Conservation (phyloP, 2,329 filamentous ascomycete species). For the Curvularia spicifera region DNA sequence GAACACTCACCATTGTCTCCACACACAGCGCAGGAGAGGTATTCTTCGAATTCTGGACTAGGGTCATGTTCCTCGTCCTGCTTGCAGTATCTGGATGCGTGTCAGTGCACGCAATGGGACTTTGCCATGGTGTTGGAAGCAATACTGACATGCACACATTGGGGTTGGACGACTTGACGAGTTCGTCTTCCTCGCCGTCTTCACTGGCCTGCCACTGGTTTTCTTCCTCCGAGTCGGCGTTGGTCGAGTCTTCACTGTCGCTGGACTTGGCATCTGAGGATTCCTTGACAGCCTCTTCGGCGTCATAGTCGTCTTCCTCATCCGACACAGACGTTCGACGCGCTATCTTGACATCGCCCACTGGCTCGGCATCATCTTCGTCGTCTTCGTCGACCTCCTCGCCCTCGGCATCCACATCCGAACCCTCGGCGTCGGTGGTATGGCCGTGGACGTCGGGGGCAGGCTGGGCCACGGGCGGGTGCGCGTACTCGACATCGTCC, state of each 20-base stretch:
- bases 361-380: conserved; percentile 56
- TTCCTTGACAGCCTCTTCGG: conserved; percentile 50
- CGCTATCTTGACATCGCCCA: conserved; percentile 52
- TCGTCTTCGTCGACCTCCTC: conserved; percentile 58
- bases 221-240: conserved; percentile 62
- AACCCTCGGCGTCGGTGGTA: conserved; percentile 50
- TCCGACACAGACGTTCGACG: conserved; percentile 43
- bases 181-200: conserved; percentile 64
- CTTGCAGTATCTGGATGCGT: conserved; percentile 72
- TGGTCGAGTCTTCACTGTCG: conserved; percentile 50
- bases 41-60: conserved; percentile 79
- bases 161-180: conserved; percentile 55
- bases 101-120: conserved; percentile 19
- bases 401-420: conserved; percentile 52
- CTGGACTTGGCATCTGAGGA: conserved; percentile 47
- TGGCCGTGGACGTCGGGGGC: conserved; percentile 39
- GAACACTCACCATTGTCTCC: conserved; percentile 76
- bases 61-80: conserved; percentile 84
- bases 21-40: conserved; percentile 77
- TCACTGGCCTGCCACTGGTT: conserved; percentile 61
- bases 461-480: conserved; percentile 24
- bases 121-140: conserved; percentile 2
- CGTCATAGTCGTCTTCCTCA: conserved; percentile 50
- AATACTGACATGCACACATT: conserved; percentile 69
- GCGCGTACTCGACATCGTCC: conserved; percentile 45